Base-by-base conservation (phyloP, 306 rosid species). In the Casuarina cunninghamiana region DNA sequence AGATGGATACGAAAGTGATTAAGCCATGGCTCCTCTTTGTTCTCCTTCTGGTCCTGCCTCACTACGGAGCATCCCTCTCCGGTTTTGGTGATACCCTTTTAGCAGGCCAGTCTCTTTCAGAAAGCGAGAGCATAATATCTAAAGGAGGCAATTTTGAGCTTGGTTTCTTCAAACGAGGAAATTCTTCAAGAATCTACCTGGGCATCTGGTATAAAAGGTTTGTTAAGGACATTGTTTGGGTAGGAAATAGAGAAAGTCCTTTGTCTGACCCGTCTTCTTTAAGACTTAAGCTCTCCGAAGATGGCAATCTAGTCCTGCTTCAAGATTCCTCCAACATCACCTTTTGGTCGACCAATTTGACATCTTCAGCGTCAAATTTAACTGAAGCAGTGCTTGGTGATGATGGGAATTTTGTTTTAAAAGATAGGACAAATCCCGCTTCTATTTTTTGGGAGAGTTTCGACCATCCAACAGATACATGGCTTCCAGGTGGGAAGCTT, bases 401-500 rank as follows among this genome's bases (percentile, higher is more conserved):
- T 0, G 26, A 53, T 16, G 19, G 58, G 5, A 53, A 6, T 10
- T 46, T 46, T 9, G 51, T 46, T 46, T 10, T 46, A 10, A 46
- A 10, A 46, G 51, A 7, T 6, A 8, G 10, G 2, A 6, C 50
- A 0, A 7, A 46, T 6, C 11, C 1, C 10, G 2, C 0, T 46
- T 8, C 13, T 48, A 48, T 48, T 0, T 48, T 48, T 48, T 48
- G 51, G 51, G 51, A 48, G 13, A 48, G 51, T 48, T 48, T 48
- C 13, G 13, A 48, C 51, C 51, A 48, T 48, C 63, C 63, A 57
- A 57, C 63, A 0, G 13, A 57, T 26, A 57, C 63, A 19, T 57
- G 7, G 63, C 85, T 87, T 72, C 88, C 90, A 0, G 88, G 83
- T 26, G 83, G 85, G 3, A 87, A 77, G 74, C 68, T 87, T 5